Conservation (phyloP, 495 filamentous ascomycete species). For the Amphirosellinia nigrospora region DNA sequence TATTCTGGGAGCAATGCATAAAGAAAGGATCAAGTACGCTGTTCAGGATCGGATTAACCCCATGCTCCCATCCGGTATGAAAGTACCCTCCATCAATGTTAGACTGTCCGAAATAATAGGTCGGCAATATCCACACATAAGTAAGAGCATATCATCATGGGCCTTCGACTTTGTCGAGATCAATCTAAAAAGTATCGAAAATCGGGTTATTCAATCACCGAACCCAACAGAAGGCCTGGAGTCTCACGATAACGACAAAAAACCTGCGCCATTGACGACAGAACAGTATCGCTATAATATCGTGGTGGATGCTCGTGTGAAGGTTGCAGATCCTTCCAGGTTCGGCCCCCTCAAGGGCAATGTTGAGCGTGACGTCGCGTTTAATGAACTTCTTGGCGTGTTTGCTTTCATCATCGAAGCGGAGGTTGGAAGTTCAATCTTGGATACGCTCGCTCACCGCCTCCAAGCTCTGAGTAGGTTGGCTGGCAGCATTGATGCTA, state of each 20-base stretch:
- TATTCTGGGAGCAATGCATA: constrained; percentile 53
- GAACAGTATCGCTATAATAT: constrained; percentile 42
- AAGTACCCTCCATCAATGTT: constrained; percentile 51
- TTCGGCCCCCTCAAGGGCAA: constrained; percentile 56
- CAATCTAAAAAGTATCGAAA: constrained; percentile 54
- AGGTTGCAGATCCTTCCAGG: constrained; percentile 40
- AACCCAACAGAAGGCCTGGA: constrained; percentile 22
- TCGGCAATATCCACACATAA: constrained; percentile 30
- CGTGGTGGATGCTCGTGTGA: constrained; percentile 50
- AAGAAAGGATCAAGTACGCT: constrained; percentile 38
- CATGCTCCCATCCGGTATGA: constrained; percentile 42
- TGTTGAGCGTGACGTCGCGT: constrained; percentile 64
- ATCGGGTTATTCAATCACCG: constrained; percentile 15
- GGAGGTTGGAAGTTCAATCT: constrained; percentile 60
- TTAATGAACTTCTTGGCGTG: constrained; percentile 59
- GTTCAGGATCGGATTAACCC: constrained; percentile 32
- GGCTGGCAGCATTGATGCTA: constrained; percentile 66
- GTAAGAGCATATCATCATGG: constrained; percentile 46
- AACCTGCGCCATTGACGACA: constrained; percentile 29
- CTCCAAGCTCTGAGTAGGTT: constrained; percentile 67
- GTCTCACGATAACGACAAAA: constrained; percentile 28
- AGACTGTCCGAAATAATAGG: constrained; percentile 51
- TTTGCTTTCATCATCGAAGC: constrained; percentile 66
- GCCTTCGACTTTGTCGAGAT: constrained; percentile 61
- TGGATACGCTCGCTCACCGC: constrained; percentile 60